Evolutionary conservation across 1,284 basidiomycete species (phyloP).

Genomic region (Afroboletus lepidellus): DNA sequence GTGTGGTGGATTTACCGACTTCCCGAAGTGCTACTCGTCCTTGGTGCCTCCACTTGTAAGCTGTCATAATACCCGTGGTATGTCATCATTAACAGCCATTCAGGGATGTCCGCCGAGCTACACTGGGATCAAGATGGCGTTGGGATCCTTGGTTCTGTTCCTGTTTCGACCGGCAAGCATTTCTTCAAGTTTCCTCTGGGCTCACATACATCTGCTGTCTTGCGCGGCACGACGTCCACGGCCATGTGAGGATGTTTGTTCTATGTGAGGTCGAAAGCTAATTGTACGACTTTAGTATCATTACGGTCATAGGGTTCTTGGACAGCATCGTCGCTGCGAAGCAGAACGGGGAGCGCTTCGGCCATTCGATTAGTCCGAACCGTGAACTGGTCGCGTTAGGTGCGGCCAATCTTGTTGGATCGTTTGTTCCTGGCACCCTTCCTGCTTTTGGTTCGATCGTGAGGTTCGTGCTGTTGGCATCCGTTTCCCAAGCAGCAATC

Average conservation of each 20-base stretch:
- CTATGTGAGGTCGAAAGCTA: neutral
- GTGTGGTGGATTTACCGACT: conserved; percentile 69
- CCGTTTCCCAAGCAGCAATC: neutral
- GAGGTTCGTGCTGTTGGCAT: conserved; percentile 41
- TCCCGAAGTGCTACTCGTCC: conserved; percentile 81
- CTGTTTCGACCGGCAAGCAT: conserved; percentile 56
- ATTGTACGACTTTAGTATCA: conserved; percentile 45
- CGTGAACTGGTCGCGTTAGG: conserved; percentile 89
- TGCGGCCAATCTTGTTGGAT: conserved; percentile 74
- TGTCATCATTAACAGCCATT: neutral
- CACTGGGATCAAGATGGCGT: conserved; percentile 79
- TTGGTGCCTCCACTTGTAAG: conserved; percentile 78
- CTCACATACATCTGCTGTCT: conserved; percentile 56
- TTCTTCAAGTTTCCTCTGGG: conserved; percentile 70
- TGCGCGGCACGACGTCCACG: conserved; percentile 74
- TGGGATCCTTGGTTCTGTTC: conserved; percentile 76
- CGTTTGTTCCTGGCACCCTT: conserved; percentile 82
- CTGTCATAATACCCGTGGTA: conserved; percentile 11
- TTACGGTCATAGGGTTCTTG: conserved; percentile 74
- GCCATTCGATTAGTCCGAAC: conserved; percentile 88
- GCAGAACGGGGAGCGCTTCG: conserved; percentile 80
- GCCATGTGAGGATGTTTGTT: conserved; percentile 55
- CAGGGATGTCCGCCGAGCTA: conserved; percentile 72
- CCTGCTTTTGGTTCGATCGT: conserved; percentile 91
- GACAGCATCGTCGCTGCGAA: conserved; percentile 87